Conservation (phyloP, 169 alveolate species). For the Theileria luwenshuni region DNA sequence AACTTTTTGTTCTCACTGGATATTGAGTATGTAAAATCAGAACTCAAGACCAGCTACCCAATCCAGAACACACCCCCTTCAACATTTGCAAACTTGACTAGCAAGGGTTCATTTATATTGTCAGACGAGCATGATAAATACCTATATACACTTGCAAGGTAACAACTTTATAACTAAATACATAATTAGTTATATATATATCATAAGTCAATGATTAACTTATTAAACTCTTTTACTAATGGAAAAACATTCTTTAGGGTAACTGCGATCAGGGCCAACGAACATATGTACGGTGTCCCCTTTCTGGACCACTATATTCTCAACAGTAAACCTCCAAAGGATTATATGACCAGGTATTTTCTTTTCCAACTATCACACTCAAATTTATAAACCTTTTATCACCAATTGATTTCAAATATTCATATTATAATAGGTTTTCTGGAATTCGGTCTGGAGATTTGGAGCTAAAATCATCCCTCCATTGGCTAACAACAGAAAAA, state of each 20-base stretch:
- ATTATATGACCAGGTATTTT: slow-evolving; percentile 77
- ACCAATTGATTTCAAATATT: too few species aligned
- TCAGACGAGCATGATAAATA: slow-evolving; percentile 29
- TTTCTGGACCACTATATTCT: slow-evolving; percentile 80
- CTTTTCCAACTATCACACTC: background rate
- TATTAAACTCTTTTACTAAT: background rate
- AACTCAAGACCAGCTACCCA: slow-evolving; percentile 12
- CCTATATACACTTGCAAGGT: slow-evolving; percentile 59
- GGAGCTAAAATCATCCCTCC: slow-evolving; percentile 74
- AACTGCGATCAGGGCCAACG: slow-evolving; percentile 73
- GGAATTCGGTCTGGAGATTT: slow-evolving; percentile 82
- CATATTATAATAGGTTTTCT: slow-evolving; percentile 70
- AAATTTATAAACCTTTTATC: too few species aligned
- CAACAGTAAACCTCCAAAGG: slow-evolving; percentile 76
- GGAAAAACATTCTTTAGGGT: slow-evolving; percentile 48
- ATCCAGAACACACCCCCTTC: background rate
- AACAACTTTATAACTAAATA: too few species aligned
- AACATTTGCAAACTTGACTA: background rate
- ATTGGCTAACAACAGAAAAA: slow-evolving; percentile 78
- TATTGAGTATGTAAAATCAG: slow-evolving; percentile 61
- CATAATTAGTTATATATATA: too few species aligned
- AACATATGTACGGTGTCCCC: slow-evolving; percentile 67
- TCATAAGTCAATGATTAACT: background rate
- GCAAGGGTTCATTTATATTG: slow-evolving; percentile 23
- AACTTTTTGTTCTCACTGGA: slow-evolving; percentile 62